Evolutionary conservation across 2,329 filamentous ascomycete species (phyloP), one percentile per base, ranked within the genome.

Genomic region (Penicillium concentricum): DNA sequence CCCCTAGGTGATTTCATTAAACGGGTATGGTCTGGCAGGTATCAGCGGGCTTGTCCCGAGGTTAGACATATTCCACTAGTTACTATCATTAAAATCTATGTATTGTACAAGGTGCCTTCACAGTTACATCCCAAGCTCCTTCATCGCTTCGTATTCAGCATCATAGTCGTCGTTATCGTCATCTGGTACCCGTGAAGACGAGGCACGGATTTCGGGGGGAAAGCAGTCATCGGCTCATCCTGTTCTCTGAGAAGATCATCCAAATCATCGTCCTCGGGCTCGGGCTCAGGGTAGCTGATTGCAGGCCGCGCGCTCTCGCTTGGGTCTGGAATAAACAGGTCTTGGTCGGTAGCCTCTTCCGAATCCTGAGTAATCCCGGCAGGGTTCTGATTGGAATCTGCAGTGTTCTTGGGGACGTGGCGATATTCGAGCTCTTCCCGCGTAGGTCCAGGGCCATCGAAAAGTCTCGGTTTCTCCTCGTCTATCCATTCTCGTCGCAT

Each of bases 401-500:
- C 18, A 24, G 26, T 26, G 32, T 56, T 54, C 43, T 47, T 51
- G 4, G 37, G 55, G 13, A 57, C 46, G 4, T 57, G 46, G 16
- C 9, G 18, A 7, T 42, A 35, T 20, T 57, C 47, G 6, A 56
- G 28, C 8, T 44, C 30, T 13, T 61, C 49, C 37, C 22, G 44
- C 8, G 47, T 38, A 2, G 37, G 12, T 12, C 55, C 56, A 16
- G 41, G 16, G 20, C 42, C 22, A 18, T 47, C 28, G 12, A 56
- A 59, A 8, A 56, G 32, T 44, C 61, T 67, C 18, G 74, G 70
- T 58, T 76, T 80, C 54, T 78, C 80, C 71, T 95, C 90, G 55
- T 93, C 84, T 63, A 97, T 93, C 89, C 91, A 96, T 61, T 89
- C 86, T 71, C 84, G 85, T 58, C 93, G 83, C 76, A 88, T 88